Evolutionary conservation across 2,329 filamentous ascomycete species (phyloP), one percentile per base, ranked within the genome.

Genomic region (Keithomyces neogunnii): DNA sequence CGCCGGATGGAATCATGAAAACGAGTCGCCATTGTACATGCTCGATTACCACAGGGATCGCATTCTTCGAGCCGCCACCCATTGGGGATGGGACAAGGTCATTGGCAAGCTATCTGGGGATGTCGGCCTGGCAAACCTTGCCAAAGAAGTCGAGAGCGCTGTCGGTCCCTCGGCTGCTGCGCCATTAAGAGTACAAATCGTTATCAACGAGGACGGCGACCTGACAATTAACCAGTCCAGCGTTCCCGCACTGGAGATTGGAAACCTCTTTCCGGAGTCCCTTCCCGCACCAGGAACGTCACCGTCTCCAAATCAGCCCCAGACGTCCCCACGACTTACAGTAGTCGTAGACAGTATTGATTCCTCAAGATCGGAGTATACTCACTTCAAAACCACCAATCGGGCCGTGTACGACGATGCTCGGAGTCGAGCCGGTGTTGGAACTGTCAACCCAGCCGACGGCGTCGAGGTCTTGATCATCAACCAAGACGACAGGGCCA

Each of bases 351-450:
- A 82, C 58, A 50, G 52, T 8, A 52, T 56, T n/a, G 50, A 50
- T n/a, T 77, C 74, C 0, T 38, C 57, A 6, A 66, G 68, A 40
- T 80, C 79, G 1, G 76, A 81, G n/a, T 87, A 85, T 62, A 96
- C 91, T 0, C 83, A 85, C 52, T 88, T 87, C 72, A 97, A 99
- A 68, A 97, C 92, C 0, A 93, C 88, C 0, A 73, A 77, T 46
- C 81, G 92, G 11, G 70, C 73, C 8, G 74, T 83, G 63, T 97
- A 97, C 66, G 80, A 87, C 45, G 71, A 70, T 2, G 88, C 89
- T 1, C 80, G 90, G 7, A 62, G 70, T 30, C 77, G 88, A 11
- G 80, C 77, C 1, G 71, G 71, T 0, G 81, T 92, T 45, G 63
- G 56, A 42, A 68, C 66, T 0, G 81, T 92, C 46, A 62, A 55